These are phyloP conservation scores for Dothideomycetes sp. DNA, from an alignment of 2,329 filamentous ascomycete species.

Conservation along the genomic window DNA sequence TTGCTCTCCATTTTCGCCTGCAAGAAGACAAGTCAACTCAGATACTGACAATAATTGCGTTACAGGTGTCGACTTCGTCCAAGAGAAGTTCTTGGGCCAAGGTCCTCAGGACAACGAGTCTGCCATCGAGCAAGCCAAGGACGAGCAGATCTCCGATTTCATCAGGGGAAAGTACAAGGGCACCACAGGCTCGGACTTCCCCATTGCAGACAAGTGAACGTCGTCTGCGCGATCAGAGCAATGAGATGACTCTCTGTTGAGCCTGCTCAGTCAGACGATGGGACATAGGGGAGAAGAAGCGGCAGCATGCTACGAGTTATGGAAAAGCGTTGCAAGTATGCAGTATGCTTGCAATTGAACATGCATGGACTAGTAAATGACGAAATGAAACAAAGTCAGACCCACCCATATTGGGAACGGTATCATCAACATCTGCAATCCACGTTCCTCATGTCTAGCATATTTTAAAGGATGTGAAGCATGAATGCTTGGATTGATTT, in stretches of 20 bases:
- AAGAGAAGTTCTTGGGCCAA: slow-evolving; percentile 61
- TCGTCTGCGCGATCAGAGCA: slow-evolving; percentile 4
- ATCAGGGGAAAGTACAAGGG: slow-evolving; percentile 61
- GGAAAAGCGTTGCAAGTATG: too few relatives aligned
- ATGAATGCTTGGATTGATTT: too few relatives aligned
- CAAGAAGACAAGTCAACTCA: slow-evolving; percentile 3
- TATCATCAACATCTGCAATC: too few relatives aligned
- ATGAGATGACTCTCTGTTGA: slow-evolving; percentile 9
- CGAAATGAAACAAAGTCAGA: too few relatives aligned
- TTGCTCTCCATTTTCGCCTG: slow-evolving; percentile 5
- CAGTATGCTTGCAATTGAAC: too few relatives aligned
- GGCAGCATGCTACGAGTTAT: too few relatives aligned
- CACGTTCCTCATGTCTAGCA: too few relatives aligned
- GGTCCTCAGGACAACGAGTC: slow-evolving; percentile 57
- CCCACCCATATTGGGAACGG: too few relatives aligned
- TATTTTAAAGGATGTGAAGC: too few relatives aligned
- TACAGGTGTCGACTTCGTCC: slow-evolving; percentile 63
- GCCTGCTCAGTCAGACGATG: neutral
- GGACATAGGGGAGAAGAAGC: neutral
- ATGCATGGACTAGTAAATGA: too few relatives aligned
- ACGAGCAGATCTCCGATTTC: slow-evolving; percentile 63
- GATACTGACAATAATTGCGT: slow-evolving; percentile 5
- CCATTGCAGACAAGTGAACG: slow-evolving; percentile 57
- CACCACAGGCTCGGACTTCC: slow-evolving; percentile 56
- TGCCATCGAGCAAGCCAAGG: slow-evolving; percentile 72